These are phyloP conservation scores for Populus euphratica DNA, from an alignment of 345 rosid genomes.

Conservation along the genomic window DNA sequence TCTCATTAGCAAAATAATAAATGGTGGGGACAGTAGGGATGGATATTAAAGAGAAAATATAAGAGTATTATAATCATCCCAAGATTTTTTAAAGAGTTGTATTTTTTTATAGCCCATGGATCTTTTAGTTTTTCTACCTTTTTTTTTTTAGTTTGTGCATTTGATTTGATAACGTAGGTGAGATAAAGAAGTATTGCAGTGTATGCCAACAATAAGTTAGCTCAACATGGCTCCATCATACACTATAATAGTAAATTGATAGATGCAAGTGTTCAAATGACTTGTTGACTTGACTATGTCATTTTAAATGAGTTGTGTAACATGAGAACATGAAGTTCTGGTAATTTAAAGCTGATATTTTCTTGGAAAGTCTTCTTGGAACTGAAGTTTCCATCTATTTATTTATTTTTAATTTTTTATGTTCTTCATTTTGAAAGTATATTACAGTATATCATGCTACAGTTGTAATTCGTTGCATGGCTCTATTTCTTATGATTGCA, in stretches of 20 bases:
- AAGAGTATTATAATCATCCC: too few species aligned
- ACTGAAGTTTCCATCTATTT: background rate
- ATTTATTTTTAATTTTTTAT: background rate
- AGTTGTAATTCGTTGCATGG: background rate
- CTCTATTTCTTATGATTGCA: background rate
- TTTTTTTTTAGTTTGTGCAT: background rate
- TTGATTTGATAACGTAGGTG: background rate
- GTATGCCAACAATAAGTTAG: background rate
- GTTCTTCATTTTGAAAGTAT: background rate
- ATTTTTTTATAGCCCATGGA: background rate
- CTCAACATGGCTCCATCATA: background rate
- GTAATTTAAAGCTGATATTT: conserved; percentile 2
- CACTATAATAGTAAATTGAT: background rate
- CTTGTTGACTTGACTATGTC: background rate
- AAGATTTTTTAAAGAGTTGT: too few species aligned
- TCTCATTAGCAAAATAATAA: too few species aligned
- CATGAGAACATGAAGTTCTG: background rate
- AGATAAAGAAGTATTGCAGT: background rate
- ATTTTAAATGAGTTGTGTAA: background rate
- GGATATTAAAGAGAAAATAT: too few species aligned
- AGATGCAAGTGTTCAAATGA: background rate
- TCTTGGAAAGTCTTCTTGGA: background rate
- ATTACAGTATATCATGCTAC: background rate
- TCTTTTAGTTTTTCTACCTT: background rate
- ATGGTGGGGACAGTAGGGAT: too few species aligned